Conservation (phyloP, 2,329 filamentous ascomycete genomes). For the Bipolaris gigantea region DNA sequence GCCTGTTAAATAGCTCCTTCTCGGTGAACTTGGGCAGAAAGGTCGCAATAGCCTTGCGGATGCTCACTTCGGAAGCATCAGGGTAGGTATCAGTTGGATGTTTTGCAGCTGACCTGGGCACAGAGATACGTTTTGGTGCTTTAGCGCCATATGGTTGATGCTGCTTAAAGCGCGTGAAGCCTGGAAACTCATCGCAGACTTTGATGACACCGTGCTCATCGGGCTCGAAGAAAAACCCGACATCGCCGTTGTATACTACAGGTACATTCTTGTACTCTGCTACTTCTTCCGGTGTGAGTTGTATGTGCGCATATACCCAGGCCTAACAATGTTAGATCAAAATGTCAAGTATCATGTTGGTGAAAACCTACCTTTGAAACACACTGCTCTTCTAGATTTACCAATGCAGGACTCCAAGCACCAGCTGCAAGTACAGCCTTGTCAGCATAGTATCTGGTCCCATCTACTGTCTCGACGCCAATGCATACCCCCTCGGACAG, state of each 20-base stretch:
- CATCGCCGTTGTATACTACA: conserved; percentile 56
- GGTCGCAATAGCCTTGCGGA: conserved; percentile 38
- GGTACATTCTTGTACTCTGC: conserved; percentile 56
- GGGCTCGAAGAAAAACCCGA: conserved; percentile 57
- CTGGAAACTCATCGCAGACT: conserved; percentile 61
- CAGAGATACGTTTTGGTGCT: conserved; percentile 57
- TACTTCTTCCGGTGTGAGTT: conserved; percentile 52
- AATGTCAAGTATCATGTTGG: neutral
- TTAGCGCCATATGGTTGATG: conserved; percentile 50
- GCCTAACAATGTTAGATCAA: conserved; percentile 32
- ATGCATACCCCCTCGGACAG: conserved; percentile 45
- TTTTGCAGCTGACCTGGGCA: conserved; percentile 51
- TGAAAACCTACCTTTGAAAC: conserved; percentile 55
- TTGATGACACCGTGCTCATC: conserved; percentile 52
- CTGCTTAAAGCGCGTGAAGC: conserved; percentile 44
- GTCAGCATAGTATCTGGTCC: conserved; percentile 48
- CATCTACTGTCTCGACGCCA: conserved; percentile 49
- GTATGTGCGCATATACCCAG: conserved; percentile 59
- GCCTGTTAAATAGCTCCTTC: conserved; percentile 49
- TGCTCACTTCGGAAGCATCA: conserved; percentile 48
- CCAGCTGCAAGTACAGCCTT: conserved; percentile 51
- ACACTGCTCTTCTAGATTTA: conserved; percentile 38
- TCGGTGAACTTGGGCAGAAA: conserved; percentile 50
- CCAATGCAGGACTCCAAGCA: conserved; percentile 35
- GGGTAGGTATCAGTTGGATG: conserved; percentile 51